phyloP scores from a whole-genome alignment of 2,329 filamentous ascomycete genomes.

The Rutstroemia sydowiana region DNA sequence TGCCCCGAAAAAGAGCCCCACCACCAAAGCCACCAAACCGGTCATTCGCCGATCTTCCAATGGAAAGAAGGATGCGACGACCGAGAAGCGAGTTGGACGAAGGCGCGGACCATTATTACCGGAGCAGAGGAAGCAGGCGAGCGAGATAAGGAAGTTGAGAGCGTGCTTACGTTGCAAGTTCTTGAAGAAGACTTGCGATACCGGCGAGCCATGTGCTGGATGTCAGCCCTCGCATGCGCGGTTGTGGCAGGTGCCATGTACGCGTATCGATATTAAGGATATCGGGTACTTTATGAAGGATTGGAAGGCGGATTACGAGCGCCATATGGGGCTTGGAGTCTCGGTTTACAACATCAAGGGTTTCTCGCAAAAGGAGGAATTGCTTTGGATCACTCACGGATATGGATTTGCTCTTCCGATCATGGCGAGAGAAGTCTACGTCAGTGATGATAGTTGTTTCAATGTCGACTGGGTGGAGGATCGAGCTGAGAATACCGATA shows the following conservation, averaged over 20 bases:
- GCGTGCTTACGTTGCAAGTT: conserved; percentile 96
- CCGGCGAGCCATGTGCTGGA: conserved; percentile 89
- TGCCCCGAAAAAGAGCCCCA: conserved; percentile 55
- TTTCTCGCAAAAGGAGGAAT: conserved; percentile 55
- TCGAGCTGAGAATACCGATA: too few relatives aligned
- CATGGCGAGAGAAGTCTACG: conserved; percentile 87
- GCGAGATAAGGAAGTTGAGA: conserved; percentile 90
- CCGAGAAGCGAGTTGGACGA: conserved; percentile 88
- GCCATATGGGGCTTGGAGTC: conserved; percentile 78
- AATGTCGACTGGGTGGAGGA: conserved; percentile 91
- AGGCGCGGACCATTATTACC: conserved; percentile 83
- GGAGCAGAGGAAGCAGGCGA: conserved; percentile 92
- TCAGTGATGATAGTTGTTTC: conserved; percentile 88
- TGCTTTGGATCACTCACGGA: conserved; percentile 91
- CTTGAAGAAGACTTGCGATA: conserved; percentile 98
- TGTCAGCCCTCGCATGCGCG: conserved; percentile 94
- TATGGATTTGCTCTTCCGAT: conserved; percentile 91
- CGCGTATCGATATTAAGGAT: conserved; percentile 96
- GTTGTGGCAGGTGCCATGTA: conserved; percentile 96
- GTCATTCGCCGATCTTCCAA: conserved; percentile 72
- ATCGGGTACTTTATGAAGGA: conserved; percentile 99
- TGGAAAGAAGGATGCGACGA: conserved; percentile 68
- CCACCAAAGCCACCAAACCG: conserved; percentile 71
- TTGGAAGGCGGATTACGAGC: conserved; percentile 95
- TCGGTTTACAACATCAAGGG: conserved; percentile 95